These are phyloP conservation scores for Aspergillus nanangensis DNA, from an alignment of 495 filamentous ascomycete species.

Conservation along the genomic window DNA sequence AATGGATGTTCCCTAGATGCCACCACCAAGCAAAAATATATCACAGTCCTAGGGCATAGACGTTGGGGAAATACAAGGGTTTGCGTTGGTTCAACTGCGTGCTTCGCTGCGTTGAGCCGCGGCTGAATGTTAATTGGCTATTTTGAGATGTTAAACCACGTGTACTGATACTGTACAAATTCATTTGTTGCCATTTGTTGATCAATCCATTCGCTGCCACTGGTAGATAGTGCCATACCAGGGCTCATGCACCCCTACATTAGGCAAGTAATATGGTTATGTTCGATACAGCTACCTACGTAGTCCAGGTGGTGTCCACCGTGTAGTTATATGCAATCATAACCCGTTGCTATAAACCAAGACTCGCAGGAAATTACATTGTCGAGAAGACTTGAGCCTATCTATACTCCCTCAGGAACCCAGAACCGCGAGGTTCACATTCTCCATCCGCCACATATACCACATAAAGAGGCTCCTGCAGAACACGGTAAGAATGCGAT, in stretches of 20 bases:
- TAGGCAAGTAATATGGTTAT: too few relatives aligned
- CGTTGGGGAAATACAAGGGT: constrained; percentile 24
- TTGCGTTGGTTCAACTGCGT: constrained; percentile 15
- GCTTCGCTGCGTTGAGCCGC: constrained; percentile 19
- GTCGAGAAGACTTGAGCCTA: too few relatives aligned
- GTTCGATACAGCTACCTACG: too few relatives aligned
- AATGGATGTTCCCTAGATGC: constrained; percentile 17
- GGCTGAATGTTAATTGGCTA: constrained; percentile 15
- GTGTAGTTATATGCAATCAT: too few relatives aligned
- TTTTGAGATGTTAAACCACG: constrained; percentile 17
- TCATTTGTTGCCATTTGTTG: constrained; percentile 31
- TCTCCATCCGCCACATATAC: constrained; percentile 88
- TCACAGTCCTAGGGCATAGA: constrained; percentile 20
- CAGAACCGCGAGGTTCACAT: constrained; percentile 67
- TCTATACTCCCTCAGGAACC: too few relatives aligned
- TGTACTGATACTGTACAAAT: constrained; percentile 54
- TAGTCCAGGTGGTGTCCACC: too few relatives aligned
- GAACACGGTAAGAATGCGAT: constrained; percentile 6
- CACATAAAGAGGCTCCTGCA: constrained; percentile 71
- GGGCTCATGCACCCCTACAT: too few relatives aligned
- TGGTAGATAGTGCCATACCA: too few relatives aligned
- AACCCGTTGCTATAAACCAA: too few relatives aligned
- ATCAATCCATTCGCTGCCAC: neutral
- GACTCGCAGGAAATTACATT: too few relatives aligned
- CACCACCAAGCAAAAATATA: constrained; percentile 18